Evolutionary conservation across 345 rosid species (phyloP).

Genomic region (Pugionium dolabratum): DNA sequence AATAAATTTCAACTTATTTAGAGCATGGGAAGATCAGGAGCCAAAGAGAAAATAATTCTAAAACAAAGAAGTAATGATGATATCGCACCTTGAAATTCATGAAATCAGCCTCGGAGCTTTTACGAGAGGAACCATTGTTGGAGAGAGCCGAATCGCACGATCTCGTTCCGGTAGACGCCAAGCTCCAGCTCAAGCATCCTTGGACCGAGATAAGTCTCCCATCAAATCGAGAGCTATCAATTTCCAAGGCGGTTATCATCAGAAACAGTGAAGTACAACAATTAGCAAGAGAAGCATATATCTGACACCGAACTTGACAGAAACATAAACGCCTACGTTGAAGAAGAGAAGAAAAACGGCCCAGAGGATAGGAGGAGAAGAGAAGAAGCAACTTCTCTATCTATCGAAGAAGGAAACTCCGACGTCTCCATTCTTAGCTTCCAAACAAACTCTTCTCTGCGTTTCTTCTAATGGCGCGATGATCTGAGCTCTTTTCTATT

Average conservation of each 20-base stretch:
- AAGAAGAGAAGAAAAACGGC: constrained; percentile 33
- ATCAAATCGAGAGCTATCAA: constrained; percentile 1
- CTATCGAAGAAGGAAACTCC: constrained; percentile 62
- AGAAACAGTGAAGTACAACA: background rate
- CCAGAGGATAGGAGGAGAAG: constrained; percentile 66
- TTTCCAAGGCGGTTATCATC: background rate
- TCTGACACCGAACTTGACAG: background rate
- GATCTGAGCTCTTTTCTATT: constrained; percentile 11
- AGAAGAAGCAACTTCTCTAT: constrained; percentile 63
- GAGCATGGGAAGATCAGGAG: background rate
- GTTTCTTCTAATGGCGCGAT: constrained; percentile 51
- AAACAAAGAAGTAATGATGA: background rate
- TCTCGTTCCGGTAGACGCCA: constrained; percentile 39
- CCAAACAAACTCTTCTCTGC: constrained; percentile 11
- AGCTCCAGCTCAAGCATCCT: constrained; percentile 46
- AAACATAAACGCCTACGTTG: constrained; percentile 26
- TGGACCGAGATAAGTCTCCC: background rate
- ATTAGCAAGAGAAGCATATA: background rate
- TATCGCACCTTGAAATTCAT: constrained; percentile 55
- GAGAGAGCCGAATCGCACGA: constrained; percentile 49
- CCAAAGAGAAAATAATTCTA: background rate
- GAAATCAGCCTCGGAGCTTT: background rate
- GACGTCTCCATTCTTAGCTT: constrained; percentile 27
- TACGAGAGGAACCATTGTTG: constrained; percentile 40
- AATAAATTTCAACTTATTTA: background rate